Evolutionary conservation across 2,329 filamentous ascomycete species (phyloP), one percentile per base, ranked within the genome.

Genomic region (Penicillium oxalicum): DNA sequence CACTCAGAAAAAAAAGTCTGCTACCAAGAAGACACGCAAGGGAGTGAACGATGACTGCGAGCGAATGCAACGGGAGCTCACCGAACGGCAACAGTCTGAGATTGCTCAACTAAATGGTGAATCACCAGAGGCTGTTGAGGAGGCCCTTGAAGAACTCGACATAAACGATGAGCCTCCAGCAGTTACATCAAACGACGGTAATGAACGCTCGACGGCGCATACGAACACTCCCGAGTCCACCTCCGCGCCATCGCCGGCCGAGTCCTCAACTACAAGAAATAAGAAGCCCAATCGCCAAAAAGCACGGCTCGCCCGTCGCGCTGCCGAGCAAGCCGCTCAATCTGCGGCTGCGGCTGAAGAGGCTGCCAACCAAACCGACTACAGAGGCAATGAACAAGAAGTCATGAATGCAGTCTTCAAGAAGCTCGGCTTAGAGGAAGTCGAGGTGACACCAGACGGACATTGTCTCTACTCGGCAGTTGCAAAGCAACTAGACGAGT

Each of bases 1-100:
- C 63, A 96, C 88, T 4, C 90, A 86, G 72, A 97, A 96, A 78
- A 98, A 96, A 77, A 97, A 96, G 76, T 86, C 87, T 59, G 91
- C 93, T 12, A 94, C 86, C 40, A 98, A 97, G 73, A 84, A 83
- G 69, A 83, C 81, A 7, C 76, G 81, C 43, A 83, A 86, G 66
- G 83, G 84, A 27, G 76, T 91, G 36, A 83, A 82, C 54, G 81
- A 84, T 56, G 81, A 84, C 61, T 84, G 81, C 63, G 79, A 80
- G 18, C 65, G 70, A 26, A 69, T 83, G 34, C 80, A 83, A 57
- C 65, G 68, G 35, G 78, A 82, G 49, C 66, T 83, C 36, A 75
- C 74, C 46, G 77, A 80, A 48, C 70, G 68, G 50, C 81, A 84
- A 27, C 71, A 72, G 28, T 61, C 62, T 4, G 80, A 83, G 57